Evolutionary conservation across 176 grass and related monocot genomes (phyloP).

Genomic region (Aegilops tauschii): DNA sequence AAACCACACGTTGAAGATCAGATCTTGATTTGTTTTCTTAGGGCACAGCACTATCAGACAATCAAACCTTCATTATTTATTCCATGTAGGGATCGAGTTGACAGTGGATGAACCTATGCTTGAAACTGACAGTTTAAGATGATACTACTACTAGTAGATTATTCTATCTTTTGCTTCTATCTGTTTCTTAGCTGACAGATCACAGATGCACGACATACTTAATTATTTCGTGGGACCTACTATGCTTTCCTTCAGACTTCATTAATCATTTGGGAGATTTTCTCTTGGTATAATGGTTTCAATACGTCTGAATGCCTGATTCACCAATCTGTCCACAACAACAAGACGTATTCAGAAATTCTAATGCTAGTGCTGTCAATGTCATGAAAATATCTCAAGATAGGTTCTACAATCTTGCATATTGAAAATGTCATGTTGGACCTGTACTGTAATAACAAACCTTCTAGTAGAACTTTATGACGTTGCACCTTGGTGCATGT

Average conservation of each 20-base stretch:
- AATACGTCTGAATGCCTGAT: neutral
- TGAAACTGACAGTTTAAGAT: conserved; percentile 11
- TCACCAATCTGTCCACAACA: neutral
- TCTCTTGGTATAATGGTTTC: conserved; percentile 7
- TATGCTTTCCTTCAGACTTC: neutral
- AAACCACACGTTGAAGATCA: neutral
- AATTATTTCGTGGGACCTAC: neutral
- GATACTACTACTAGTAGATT: neutral
- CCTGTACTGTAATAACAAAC: neutral
- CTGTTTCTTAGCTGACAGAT: neutral
- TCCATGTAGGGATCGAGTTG: neutral
- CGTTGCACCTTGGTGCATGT: neutral
- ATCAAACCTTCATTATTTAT: conserved; percentile 1
- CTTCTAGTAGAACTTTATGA: neutral
- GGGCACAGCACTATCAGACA: neutral
- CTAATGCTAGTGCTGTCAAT: neutral
- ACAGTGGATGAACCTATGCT: neutral
- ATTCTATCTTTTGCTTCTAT: neutral
- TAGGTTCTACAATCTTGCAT: neutral
- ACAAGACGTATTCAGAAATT: neutral
- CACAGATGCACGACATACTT: neutral
- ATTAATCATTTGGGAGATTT: neutral
- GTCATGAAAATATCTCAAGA: neutral
- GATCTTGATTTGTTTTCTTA: neutral
- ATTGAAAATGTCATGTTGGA: neutral